phyloP scores from a whole-genome alignment of 345 rosid species.

The Dipteronia dyeriana region DNA sequence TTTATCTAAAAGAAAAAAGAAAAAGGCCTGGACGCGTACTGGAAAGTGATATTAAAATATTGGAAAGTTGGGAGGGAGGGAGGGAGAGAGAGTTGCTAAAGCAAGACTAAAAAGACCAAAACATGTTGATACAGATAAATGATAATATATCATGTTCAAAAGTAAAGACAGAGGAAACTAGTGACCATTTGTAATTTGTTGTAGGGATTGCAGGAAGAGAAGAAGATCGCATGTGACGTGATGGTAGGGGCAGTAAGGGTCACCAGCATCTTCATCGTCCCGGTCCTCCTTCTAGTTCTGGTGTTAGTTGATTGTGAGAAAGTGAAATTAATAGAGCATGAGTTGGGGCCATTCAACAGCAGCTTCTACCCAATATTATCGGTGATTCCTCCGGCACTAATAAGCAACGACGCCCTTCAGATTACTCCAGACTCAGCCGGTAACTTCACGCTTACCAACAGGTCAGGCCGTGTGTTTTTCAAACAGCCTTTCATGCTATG shows the following conservation, averaged over 20 bases:
- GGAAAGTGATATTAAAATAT: slow-evolving; percentile 5
- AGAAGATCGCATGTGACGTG: neutral
- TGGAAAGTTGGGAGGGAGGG: neutral
- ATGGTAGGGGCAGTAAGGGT: neutral
- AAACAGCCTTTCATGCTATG: slow-evolving; percentile 37
- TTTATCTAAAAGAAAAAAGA: no score
- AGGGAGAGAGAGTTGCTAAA: no score
- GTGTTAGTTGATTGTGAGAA: neutral
- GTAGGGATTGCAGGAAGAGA: neutral
- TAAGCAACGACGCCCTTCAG: slow-evolving; percentile 49
- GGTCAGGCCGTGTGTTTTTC: slow-evolving; percentile 45
- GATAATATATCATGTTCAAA: no score
- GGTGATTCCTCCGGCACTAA: slow-evolving; percentile 23
- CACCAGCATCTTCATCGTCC: neutral
- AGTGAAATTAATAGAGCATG: neutral
- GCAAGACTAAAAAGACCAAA: no score
- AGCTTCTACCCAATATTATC: slow-evolving; percentile 20
- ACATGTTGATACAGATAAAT: no score
- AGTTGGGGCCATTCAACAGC: slow-evolving; percentile 38
- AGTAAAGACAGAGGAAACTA: no score
- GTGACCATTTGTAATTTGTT: no score
- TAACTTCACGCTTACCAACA: slow-evolving; percentile 26
- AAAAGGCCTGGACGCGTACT: neutral
- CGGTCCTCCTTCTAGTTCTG: neutral
- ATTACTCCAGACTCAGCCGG: slow-evolving; percentile 50